phyloP scores from a whole-genome alignment of 345 rosid species.

The Eucalyptus guilfoylei region DNA sequence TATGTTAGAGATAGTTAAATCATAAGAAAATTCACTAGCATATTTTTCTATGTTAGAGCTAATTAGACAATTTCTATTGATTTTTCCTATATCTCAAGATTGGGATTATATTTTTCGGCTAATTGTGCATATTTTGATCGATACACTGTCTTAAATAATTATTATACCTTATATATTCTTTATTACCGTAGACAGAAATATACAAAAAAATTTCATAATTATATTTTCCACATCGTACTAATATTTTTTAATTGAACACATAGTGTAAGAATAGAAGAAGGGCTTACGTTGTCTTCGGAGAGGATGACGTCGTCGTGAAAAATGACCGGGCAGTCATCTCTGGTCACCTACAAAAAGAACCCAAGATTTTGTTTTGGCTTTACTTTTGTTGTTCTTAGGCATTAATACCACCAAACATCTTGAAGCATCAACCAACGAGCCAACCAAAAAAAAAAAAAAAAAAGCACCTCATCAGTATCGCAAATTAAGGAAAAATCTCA shows the following conservation, averaged over 20 bases:
- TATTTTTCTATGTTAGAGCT: not conserved
- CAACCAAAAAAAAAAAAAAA: not conserved
- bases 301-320: constrained; percentile 83
- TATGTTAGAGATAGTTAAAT: not conserved
- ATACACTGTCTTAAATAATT: too few species aligned
- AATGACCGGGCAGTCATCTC: constrained; percentile 85
- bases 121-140: not conserved
- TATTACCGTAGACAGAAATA: too few species aligned
- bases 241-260: not conserved
- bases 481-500: not conserved
- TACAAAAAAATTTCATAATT: not conserved
- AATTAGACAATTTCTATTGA: not conserved
- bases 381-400: not conserved
- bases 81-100: not conserved
- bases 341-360: constrained; percentile 75
- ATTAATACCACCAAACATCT: not conserved
- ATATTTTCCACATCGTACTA: not conserved
- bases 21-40: not conserved
- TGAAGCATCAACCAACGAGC: not conserved
- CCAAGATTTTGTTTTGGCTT: not conserved
- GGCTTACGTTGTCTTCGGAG: constrained; percentile 71
- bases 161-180: too few species aligned
- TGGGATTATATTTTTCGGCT: rapidly evolving
- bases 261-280: not conserved
- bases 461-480: not conserved